Percentiles rank a stretch among this genome's conserved stretches.
Evolutionary conservation across 345 rosid species (phyloP).

Genomic region (Citropsis articulata): DNA sequence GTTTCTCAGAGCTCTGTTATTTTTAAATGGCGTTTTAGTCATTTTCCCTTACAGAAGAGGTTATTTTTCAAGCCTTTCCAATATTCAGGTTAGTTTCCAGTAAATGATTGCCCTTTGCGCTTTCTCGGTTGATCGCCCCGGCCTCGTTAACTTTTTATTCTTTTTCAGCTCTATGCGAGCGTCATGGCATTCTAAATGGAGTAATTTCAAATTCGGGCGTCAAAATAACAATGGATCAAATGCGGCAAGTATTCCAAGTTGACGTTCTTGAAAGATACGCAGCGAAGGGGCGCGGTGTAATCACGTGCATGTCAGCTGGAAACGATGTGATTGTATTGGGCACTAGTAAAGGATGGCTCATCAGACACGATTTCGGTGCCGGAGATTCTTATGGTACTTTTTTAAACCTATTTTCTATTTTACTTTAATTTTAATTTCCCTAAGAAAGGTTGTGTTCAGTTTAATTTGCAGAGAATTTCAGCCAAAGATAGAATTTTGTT

Average conservation of each 20-base stretch:
- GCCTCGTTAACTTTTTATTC: background rate
- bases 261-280: conserved; percentile 91
- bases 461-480: background rate
- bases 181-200: background rate
- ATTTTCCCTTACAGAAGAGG: background rate
- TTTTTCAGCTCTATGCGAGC: background rate
- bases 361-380: conserved; percentile 83
- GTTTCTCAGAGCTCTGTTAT: too few relatives aligned
- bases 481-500: background rate
- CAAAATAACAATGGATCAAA: conserved; percentile 53
- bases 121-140: conserved; percentile 7
- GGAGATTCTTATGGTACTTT: conserved; percentile 67
- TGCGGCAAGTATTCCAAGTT: conserved; percentile 77
- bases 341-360: conserved; percentile 94
- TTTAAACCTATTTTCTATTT: background rate
- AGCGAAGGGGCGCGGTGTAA: conserved; percentile 80
- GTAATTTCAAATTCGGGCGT: background rate
- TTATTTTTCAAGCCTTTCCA: background rate
- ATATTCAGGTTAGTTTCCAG: background rate
- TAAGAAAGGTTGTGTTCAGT: background rate
- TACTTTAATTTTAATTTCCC: background rate
- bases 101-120: background rate
- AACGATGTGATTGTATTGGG: conserved; percentile 90
- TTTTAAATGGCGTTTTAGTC: background rate
- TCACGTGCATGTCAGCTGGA: conserved; percentile 97